Conservation (phyloP, 352 stramenopile genomes). For the Pythium rhizo-oryzae region DNA sequence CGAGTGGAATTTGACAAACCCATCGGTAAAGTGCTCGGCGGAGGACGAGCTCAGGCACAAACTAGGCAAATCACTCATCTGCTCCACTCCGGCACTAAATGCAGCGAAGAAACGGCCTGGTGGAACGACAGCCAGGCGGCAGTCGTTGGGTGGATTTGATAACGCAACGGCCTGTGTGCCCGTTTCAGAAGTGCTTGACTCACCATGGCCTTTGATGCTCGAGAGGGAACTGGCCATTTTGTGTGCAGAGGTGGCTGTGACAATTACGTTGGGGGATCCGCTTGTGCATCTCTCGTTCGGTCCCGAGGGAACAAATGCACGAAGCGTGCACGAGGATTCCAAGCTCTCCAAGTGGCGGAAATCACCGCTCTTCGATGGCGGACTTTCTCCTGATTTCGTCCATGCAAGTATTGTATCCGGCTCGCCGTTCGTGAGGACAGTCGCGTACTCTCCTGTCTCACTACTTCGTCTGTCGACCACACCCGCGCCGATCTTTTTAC, state of each 20-base stretch:
- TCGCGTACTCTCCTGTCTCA: slow-evolving; percentile 1
- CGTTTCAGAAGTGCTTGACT: slow-evolving; percentile 6
- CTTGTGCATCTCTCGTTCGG: slow-evolving; percentile 1
- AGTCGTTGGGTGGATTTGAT: not conserved
- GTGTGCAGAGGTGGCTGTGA: slow-evolving; percentile 20
- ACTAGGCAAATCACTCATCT: slow-evolving; percentile 12
- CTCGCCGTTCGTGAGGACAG: not conserved
- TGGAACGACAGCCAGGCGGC: not conserved
- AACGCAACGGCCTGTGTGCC: not conserved
- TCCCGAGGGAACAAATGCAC: not conserved
- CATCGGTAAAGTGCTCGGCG: not conserved
- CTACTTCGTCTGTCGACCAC: not conserved
- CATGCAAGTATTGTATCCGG: not conserved
- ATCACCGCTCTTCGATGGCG: slow-evolving; percentile 25
- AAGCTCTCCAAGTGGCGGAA: not conserved
- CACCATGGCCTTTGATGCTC: slow-evolving; percentile 24
- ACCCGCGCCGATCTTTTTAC: not conserved
- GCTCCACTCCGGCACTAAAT: not conserved
- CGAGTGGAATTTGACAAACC: slow-evolving; percentile 21
- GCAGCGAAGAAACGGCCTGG: not conserved
- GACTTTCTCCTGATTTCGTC: slow-evolving; percentile 13
- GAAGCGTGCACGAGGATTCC: not conserved
- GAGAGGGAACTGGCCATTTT: slow-evolving; percentile 32
- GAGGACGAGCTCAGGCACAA: slow-evolving; percentile 5
- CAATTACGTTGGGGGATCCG: slow-evolving; percentile 16